Evolutionary conservation across 83 land plant species (phyloP).

Genomic region (Thuja plicata): DNA sequence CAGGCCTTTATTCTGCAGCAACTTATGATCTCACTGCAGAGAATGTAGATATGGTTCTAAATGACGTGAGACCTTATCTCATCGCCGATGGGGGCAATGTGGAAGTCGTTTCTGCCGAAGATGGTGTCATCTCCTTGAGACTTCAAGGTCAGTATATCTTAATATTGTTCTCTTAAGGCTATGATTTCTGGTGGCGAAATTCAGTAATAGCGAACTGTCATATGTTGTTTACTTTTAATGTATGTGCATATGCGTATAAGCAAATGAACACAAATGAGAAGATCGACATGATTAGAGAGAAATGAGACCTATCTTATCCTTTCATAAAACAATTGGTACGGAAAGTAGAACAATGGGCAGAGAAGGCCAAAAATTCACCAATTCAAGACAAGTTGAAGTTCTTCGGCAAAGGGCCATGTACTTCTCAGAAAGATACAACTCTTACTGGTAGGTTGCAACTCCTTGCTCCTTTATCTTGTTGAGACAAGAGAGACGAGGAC

Average conservation of each 20-base stretch:
- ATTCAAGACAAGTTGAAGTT: no score
- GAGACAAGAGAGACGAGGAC: no score
- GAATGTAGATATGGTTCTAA: slow-evolving; percentile 88
- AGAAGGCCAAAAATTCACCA: no score
- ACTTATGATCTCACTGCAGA: slow-evolving; percentile 67
- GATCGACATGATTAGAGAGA: background rate
- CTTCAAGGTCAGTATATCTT: slow-evolving; percentile 70
- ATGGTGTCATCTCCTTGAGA: slow-evolving; percentile 75
- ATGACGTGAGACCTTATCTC: slow-evolving; percentile 93
- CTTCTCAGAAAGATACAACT: no score
- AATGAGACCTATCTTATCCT: background rate
- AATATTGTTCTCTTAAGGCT: background rate
- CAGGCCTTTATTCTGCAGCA: slow-evolving; percentile 82
- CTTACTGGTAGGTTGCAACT: no score
- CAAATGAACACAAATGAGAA: background rate
- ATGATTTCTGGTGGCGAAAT: background rate
- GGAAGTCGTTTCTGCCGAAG: slow-evolving; percentile 83
- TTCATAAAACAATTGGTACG: background rate
- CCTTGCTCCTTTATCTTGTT: no score
- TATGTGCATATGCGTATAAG: background rate
- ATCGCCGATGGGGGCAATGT: slow-evolving; percentile 99
- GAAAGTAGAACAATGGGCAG: background rate
- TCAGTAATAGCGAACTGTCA: background rate
- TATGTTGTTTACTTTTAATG: background rate
- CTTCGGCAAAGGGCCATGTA: no score